Evolutionary conservation across 2,329 filamentous ascomycete species (phyloP), one percentile per base, ranked within the genome.

Genomic region (Trichoderma harzianum): DNA sequence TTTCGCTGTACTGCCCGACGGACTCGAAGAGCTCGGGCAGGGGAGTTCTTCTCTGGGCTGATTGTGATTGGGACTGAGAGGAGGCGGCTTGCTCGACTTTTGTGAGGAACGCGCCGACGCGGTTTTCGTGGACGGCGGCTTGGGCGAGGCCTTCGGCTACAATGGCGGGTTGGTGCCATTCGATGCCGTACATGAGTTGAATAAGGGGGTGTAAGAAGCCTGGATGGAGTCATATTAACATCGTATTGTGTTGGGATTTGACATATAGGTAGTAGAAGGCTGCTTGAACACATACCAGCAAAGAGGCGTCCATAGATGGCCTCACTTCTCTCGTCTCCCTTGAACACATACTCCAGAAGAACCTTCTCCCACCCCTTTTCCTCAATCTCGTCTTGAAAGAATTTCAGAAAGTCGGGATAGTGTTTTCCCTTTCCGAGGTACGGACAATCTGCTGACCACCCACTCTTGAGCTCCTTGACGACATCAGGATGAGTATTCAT

Each of bases 101-200:
- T 1, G 85, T 73, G 32, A 96, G 84, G 73, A 91, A 88, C 0
- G 79, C 74, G 1, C 81, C 83, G 2, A 92, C 84, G 80, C 87
- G 86, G 57, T 86, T 82, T 7, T 85, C 82, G 77, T 97, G 93
- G 2, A 94, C 88, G 8, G 91, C 89, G 1, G 92, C 86, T 82
- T 97, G 91, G 0, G 94, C 93, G 21, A 97, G 87, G 1, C 85
- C 94, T 81, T 95, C 89, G 7, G 94, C 93, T 32, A 97, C 86
- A 72, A 97, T 90, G 47, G 92, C 92, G 2, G 93, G 93, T 78
- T 97, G 93, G 11, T 87, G 80, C 83, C 94, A 97, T 78, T 97
- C 94, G 43, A 97, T 79, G 5, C 92, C 94, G 78, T 94, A 97
- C 63, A 94, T 92, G 24, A 97, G 86, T 78, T 97, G 93, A 74